Base-by-base conservation (phyloP, 345 rosid genomes). In the Limnanthes douglasii region DNA sequence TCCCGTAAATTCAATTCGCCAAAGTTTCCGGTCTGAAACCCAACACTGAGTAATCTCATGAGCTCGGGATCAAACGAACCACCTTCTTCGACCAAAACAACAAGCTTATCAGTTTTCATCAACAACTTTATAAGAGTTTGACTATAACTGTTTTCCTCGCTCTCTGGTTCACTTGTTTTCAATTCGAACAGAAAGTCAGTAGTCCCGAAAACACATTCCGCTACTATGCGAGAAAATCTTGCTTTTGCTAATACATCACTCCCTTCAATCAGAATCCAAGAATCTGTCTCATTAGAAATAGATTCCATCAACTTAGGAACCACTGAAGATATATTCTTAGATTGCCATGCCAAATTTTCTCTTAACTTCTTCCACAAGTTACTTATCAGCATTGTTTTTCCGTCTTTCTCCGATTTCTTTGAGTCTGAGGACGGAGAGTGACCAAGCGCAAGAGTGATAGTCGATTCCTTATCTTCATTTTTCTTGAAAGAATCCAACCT, bases 301-400 rank as follows among this genome's bases (percentile, higher is more conserved):
- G 53, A 44, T 37, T 64, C 40, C 6, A 29, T 40, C 57, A 86
- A 36, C 37, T 59, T 62, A 35, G 66, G 71, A 4, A 54, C 61
- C 19, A 86, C 57, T 16, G 77, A 57, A 36, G 64, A 64, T 49
- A 86, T 44, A 26, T 31, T 43, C 33, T 75, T 76, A 16, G 28
- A 61, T 49, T 86, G 92, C 94, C 94, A 81, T 14, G 92, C 77
- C 18, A 81, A 65, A 39, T 64, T 78, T 50, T 73, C 73, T 27
- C 58, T 67, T 46, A 86, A 61, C 48, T 58, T 23, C 48, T 61
- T 51, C 10, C 40, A 38, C 30, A 81, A 32, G 19, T 53, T 36
- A 8, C 23, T 50, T 26, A 38, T 18, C 22, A n/a, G 18, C 7
- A 18, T 18, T 9, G n/a, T 24, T 34, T 15, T 39, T 26, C 13